Evolutionary conservation across 2,329 filamentous ascomycete species (phyloP).

Genomic region (Calonectria fujianensis): DNA sequence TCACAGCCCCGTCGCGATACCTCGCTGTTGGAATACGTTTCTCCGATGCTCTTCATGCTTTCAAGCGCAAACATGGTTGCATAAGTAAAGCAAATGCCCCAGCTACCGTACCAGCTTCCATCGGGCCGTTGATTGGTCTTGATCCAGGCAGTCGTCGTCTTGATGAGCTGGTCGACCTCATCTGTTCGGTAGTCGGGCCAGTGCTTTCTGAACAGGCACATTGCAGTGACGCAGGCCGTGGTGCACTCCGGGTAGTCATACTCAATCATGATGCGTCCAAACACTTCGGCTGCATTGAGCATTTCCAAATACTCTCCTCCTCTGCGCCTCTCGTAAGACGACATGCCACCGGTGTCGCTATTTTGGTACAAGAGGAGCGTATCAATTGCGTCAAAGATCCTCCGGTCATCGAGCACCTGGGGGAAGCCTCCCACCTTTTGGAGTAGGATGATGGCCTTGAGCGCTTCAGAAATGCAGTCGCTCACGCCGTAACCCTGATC

Average conservation of each 20-base stretch:
- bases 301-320: conserved; percentile 86
- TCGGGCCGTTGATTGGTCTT: conserved; percentile 84
- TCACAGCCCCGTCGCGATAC: conserved; percentile 85
- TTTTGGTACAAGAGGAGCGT: conserved; percentile 96
- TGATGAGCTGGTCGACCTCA: conserved; percentile 85
- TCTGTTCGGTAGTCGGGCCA: conserved; percentile 86
- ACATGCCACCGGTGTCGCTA: conserved; percentile 83
- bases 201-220: conserved; percentile 86
- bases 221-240: conserved; percentile 91
- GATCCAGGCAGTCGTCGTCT: conserved; percentile 87
- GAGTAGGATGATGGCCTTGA: conserved; percentile 90
- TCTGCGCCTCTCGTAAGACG: conserved; percentile 90
- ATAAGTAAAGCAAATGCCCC: conserved; percentile 99
- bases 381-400: conserved; percentile 92
- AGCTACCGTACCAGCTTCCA: conserved; percentile 98
- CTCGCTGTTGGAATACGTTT: conserved; percentile 85
- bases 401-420: conserved; percentile 81
- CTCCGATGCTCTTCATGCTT: conserved; percentile 86
- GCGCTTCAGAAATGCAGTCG: conserved; percentile 93
- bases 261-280: conserved; percentile 98
- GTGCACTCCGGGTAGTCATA: conserved; percentile 99
- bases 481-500: conserved; percentile 96
- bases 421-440: conserved; percentile 88
- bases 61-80: conserved; percentile 97
- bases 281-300: conserved; percentile 97